Conservation (phyloP, 2,329 filamentous ascomycete species). For the Cytospora schulzeri region DNA sequence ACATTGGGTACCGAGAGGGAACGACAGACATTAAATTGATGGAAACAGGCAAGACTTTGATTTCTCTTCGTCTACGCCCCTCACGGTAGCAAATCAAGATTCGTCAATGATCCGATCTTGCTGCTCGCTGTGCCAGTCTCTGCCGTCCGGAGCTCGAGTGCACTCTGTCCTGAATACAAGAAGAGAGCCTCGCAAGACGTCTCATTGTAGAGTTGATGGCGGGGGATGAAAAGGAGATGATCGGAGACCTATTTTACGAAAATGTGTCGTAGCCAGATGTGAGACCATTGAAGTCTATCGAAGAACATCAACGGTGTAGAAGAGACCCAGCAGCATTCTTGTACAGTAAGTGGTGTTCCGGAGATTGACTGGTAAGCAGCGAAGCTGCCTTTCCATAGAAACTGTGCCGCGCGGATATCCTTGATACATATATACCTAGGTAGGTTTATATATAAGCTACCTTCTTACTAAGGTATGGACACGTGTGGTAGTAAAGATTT, state of each 20-base stretch:
- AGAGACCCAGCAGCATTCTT: too few relatives aligned
- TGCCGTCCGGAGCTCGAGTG: neutral
- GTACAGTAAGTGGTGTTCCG: too few relatives aligned
- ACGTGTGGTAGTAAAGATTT: neutral
- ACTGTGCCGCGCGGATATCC: too few relatives aligned
- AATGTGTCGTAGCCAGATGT: too few relatives aligned
- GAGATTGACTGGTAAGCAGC: too few relatives aligned
- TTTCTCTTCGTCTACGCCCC: too few relatives aligned
- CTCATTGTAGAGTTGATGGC: neutral
- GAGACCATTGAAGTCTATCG: too few relatives aligned
- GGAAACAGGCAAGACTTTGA: neutral
- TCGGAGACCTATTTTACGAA: too few relatives aligned
- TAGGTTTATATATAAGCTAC: neutral
- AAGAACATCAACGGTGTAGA: too few relatives aligned
- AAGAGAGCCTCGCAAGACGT: neutral
- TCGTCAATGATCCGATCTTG: neutral
- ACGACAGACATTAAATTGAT: neutral
- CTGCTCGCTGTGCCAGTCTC: neutral
- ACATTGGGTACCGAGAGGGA: neutral
- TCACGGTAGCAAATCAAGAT: too few relatives aligned
- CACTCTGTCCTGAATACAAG: neutral
- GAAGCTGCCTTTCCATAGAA: too few relatives aligned
- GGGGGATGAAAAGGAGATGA: too few relatives aligned
- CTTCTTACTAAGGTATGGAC: neutral
- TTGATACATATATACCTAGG: neutral